phyloP scores from a whole-genome alignment of 768 basidiomycete genomes.

The Suillus occidentalis region DNA sequence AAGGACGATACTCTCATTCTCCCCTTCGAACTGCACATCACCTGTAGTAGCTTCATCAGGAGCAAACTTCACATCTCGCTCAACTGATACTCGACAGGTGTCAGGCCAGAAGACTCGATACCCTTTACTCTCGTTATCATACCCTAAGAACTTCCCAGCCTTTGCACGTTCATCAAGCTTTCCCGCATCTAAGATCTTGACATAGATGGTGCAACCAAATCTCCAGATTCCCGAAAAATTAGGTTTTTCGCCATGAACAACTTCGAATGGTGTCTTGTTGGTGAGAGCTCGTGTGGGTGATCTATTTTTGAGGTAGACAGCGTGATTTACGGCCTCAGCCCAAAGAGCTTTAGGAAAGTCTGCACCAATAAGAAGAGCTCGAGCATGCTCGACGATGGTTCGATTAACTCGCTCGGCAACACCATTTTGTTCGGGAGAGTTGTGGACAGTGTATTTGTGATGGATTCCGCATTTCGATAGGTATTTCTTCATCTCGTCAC shows the following conservation, averaged over 20 bases:
- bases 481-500: slow-evolving; percentile 17
- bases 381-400: neutral
- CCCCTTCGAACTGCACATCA: slow-evolving; percentile 17
- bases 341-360: too few species aligned
- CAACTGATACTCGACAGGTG: slow-evolving; percentile 11
- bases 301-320: too few species aligned
- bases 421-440: slow-evolving; percentile 30
- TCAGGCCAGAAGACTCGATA: slow-evolving; percentile 23
- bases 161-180: slow-evolving; percentile 14
- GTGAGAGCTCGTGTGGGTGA: too few species aligned
- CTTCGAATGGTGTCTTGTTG: slow-evolving; percentile 17
- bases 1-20: neutral
- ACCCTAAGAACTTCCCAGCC: slow-evolving; percentile 15
- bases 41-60: neutral
- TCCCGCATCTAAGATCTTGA: slow-evolving; percentile 10
- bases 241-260: slow-evolving; percentile 22
- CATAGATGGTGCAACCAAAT: slow-evolving; percentile 21
- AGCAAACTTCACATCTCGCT: slow-evolving; percentile 16
- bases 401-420: slow-evolving; percentile 25
- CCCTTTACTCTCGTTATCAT: slow-evolving; percentile 16
- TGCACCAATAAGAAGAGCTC: too few species aligned
- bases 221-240: slow-evolving; percentile 22
- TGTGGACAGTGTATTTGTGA: slow-evolving; percentile 21
- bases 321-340: too few species aligned
- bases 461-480: slow-evolving; percentile 20